These are phyloP conservation scores for Stylonectria norvegica DNA, from an alignment of 2,329 filamentous ascomycete genomes.

Conservation along the genomic window DNA sequence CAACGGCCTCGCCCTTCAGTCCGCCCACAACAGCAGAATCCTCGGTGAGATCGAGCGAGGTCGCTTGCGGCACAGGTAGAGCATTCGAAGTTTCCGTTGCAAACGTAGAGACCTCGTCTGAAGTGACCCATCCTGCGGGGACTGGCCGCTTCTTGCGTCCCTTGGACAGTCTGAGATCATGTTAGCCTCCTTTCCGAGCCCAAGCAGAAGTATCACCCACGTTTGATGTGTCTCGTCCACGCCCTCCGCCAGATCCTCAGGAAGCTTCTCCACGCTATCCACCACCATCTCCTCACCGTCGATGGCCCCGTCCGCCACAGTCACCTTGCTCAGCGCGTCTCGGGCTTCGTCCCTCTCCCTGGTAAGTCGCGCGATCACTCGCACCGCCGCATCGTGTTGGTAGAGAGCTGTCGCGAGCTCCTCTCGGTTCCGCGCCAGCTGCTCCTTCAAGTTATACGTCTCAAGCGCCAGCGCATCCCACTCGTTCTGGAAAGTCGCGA, in stretches of 20 bases:
- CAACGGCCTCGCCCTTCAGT: slow-evolving; percentile 66
- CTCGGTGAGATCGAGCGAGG: slow-evolving; percentile 50
- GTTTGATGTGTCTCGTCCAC: slow-evolving; percentile 78
- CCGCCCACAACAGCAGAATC: slow-evolving; percentile 72
- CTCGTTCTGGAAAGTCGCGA: slow-evolving; percentile 95
- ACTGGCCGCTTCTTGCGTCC: slow-evolving; percentile 85
- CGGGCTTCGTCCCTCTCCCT: slow-evolving; percentile 89
- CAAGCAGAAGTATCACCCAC: slow-evolving; percentile 48
- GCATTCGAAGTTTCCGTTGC: slow-evolving; percentile 43
- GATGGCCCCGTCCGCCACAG: slow-evolving; percentile 57
- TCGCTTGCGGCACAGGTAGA: slow-evolving; percentile 46
- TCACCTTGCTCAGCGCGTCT: slow-evolving; percentile 81
- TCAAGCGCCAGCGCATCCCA: slow-evolving; percentile 94
- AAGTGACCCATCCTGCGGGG: slow-evolving; percentile 79
- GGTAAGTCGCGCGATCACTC: slow-evolving; percentile 89
- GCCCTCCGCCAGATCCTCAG: slow-evolving; percentile 65
- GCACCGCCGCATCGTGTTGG: slow-evolving; percentile 93
- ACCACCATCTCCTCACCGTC: slow-evolving; percentile 90
- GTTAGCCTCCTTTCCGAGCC: slow-evolving; percentile 9
- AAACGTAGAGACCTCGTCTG: slow-evolving; percentile 62
- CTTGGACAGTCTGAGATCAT: slow-evolving; percentile 67
- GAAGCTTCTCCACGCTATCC: slow-evolving; percentile 69
- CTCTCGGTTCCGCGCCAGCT: slow-evolving; percentile 83
- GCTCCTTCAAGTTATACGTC: slow-evolving; percentile 85
- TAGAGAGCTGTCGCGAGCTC: slow-evolving; percentile 93